Conservation (phyloP, 495 filamentous ascomycete genomes). For the Hypomontagnella monticulosa region DNA sequence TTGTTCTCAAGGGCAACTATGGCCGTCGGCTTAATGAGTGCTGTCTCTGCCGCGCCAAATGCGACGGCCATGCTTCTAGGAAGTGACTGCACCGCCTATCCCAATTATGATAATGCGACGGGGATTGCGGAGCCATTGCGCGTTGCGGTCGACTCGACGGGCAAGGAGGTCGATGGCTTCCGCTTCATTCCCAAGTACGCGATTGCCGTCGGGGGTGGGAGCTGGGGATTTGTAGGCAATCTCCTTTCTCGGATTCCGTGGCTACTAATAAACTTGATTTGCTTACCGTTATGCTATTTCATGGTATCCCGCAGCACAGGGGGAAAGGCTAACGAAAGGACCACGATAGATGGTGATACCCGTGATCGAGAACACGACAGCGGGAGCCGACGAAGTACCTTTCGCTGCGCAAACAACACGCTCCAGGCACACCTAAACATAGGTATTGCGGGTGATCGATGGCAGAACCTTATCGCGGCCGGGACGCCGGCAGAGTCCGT, state of each 20-base stretch:
- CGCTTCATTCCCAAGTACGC: conserved; percentile 32
- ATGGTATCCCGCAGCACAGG: not conserved
- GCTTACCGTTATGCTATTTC: not conserved
- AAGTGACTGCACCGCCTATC: conserved; percentile 24
- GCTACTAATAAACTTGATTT: not conserved
- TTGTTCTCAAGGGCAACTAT: not conserved
- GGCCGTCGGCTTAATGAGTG: not conserved
- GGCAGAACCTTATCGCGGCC: conserved; percentile 36
- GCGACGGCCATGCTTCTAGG: conserved; percentile 28
- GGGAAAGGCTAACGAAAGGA: not conserved
- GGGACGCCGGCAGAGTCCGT: conserved; percentile 41
- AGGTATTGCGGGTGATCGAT: conserved; percentile 23
- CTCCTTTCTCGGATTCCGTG: not conserved
- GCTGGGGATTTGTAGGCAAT: conserved; percentile 37
- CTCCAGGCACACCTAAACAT: conserved; percentile 33
- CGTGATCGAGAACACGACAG: conserved; percentile 12
- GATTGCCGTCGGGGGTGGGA: conserved; percentile 36
- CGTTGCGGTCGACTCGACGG: conserved; percentile 25
- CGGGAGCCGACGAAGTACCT: conserved; percentile 2
- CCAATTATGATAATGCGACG: conserved; percentile 25
- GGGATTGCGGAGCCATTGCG: conserved; percentile 28
- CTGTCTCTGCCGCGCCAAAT: conserved; percentile 12
- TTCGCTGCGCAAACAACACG: conserved; percentile 25
- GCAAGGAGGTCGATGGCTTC: conserved; percentile 25
- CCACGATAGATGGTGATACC: conserved; percentile 33